Conservation (phyloP, 2,329 filamentous ascomycete genomes). For the Phialemonium atrogriseum region DNA sequence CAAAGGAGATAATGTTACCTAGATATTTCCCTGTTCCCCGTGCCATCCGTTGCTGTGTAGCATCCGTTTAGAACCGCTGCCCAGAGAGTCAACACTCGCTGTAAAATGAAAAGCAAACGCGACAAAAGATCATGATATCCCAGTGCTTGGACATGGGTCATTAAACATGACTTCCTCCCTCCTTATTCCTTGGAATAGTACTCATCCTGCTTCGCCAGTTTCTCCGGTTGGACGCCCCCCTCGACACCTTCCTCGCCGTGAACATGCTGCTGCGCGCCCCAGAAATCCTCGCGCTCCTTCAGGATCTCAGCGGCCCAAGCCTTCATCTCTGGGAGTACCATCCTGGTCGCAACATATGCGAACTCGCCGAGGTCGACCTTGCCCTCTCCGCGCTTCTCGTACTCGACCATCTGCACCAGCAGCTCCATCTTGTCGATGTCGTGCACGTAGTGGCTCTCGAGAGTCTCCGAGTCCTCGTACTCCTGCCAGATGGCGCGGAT, state of each 20-base stretch:
- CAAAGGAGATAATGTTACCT: too few species aligned
- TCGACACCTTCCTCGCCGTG: conserved; percentile 34
- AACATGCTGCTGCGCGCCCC: conserved; percentile 45
- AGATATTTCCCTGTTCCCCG: too few species aligned
- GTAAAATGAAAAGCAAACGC: too few species aligned
- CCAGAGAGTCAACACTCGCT: too few species aligned
- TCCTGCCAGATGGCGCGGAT: conserved; percentile 84
- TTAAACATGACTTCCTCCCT: too few species aligned
- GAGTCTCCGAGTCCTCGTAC: conserved; percentile 81
- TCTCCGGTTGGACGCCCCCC: conserved; percentile 28
- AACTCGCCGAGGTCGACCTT: conserved; percentile 79
- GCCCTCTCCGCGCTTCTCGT: conserved; percentile 65
- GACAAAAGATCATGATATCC: too few species aligned
- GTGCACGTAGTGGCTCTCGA: conserved; percentile 84
- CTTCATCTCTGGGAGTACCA: conserved; percentile 70
- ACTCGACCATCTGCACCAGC: conserved; percentile 91
- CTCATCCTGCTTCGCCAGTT: conserved; percentile 34
- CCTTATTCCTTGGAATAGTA: conserved; percentile 40
- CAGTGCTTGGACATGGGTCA: too few species aligned
- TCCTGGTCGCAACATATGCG: conserved; percentile 63
- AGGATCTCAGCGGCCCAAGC: conserved; percentile 72
- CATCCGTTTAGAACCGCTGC: too few species aligned
- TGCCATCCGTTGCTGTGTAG: too few species aligned
- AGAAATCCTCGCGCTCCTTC: conserved; percentile 66
- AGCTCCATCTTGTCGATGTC: conserved; percentile 97